Conservation (phyloP, 129 eudicot genomes). For the Tagetes erecta region DNA sequence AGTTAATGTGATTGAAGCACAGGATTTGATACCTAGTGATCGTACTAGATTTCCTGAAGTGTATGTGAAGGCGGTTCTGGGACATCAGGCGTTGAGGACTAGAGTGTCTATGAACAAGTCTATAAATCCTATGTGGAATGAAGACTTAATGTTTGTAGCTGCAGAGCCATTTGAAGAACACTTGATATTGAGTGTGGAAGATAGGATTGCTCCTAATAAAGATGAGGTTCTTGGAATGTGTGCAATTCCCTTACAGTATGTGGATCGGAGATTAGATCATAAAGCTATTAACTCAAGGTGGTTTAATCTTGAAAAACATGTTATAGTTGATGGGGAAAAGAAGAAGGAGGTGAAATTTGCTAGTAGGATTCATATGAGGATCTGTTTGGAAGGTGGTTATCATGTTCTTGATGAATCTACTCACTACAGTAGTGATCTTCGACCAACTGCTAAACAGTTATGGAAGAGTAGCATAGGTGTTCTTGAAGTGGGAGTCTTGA, state of each 20-base stretch:
- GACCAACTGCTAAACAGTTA: conserved; percentile 63
- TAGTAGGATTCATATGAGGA: conserved; percentile 58
- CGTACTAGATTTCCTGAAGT: conserved; percentile 65
- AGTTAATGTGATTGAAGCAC: conserved; percentile 68
- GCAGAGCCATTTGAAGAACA: conserved; percentile 72
- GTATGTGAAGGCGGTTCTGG: conserved; percentile 56
- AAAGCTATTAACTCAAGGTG: conserved; percentile 52
- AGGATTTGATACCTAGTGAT: conserved; percentile 52
- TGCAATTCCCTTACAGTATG: conserved; percentile 51
- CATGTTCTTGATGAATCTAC: conserved; percentile 71
- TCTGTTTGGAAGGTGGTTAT: conserved; percentile 68
- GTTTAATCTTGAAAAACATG: conserved; percentile 62
- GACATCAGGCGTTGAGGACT: conserved; percentile 62
- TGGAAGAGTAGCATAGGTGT: conserved; percentile 70
- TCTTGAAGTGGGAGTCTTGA: conserved; percentile 58
- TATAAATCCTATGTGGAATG: conserved; percentile 71
- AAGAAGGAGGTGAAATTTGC: conserved; percentile 61
- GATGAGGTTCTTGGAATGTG: conserved; percentile 56
- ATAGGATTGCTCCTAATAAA: conserved; percentile 55
- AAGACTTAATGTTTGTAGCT: conserved; percentile 68
- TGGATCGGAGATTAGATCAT: conserved; percentile 62
- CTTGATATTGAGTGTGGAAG: conserved; percentile 57
- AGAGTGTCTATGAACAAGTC: conserved; percentile 54
- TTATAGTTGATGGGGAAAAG: conserved; percentile 62
- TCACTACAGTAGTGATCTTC: conserved; percentile 63